Conservation (phyloP, 108 stramenopile genomes). For the Fragilaria radians region DNA sequence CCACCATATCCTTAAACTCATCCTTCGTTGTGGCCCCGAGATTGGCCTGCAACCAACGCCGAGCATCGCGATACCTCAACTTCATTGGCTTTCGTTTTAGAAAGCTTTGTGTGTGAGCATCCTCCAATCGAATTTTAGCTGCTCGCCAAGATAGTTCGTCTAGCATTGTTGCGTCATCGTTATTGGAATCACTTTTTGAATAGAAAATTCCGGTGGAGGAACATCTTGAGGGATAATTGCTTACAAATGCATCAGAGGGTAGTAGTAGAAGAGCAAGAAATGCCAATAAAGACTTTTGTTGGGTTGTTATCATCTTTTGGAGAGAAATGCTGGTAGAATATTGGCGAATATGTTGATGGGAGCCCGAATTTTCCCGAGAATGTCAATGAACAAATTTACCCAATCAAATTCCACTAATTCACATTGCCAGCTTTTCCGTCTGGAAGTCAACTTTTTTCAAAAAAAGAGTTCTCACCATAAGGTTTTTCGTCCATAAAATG, state of each 20-base stretch:
- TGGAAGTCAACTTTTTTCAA: too few species aligned
- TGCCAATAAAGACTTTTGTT: too few species aligned
- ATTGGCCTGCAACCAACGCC: constrained; percentile 7
- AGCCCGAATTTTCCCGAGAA: neutral
- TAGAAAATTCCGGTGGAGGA: neutral
- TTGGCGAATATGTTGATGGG: too few species aligned
- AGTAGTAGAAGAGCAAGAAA: too few species aligned
- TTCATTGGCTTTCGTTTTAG: neutral
- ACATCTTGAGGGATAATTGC: neutral
- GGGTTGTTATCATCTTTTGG: too few species aligned
- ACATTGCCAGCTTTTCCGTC: too few species aligned
- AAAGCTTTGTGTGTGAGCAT: neutral
- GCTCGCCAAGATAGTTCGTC: neutral
- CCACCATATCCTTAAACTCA: constrained; percentile 55
- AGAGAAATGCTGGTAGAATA: too few species aligned
- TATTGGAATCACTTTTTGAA: neutral
- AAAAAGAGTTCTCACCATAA: too few species aligned
- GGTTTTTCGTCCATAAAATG: too few species aligned
- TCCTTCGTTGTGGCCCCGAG: constrained; percentile 45
- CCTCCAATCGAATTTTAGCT: neutral
- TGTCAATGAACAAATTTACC: too few species aligned
- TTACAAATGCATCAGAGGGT: neutral
- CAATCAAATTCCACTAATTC: too few species aligned
- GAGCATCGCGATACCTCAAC: neutral
- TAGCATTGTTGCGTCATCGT: neutral